Conservation (phyloP, 495 filamentous ascomycete genomes). For the Lasiosphaeria hispida region DNA sequence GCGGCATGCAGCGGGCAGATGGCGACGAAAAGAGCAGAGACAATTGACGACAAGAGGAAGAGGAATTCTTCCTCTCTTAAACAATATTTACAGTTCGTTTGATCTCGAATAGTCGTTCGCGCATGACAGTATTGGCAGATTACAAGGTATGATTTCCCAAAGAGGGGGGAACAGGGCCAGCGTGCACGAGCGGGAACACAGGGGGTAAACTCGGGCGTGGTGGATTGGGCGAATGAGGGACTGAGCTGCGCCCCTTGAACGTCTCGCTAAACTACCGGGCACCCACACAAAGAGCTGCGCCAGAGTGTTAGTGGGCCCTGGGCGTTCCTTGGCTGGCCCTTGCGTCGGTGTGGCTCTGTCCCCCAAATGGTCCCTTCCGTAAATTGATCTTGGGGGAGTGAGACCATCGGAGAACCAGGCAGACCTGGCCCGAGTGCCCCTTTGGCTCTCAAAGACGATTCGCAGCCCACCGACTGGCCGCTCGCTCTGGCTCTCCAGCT, state of each 20-base stretch:
- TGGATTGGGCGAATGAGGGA: conserved; percentile 20
- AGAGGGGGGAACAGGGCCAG: conserved; percentile 10
- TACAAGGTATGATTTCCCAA: conserved; percentile 18
- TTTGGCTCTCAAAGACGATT: conserved; percentile 25
- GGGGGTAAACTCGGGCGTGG: conserved; percentile 18
- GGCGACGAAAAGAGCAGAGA: background rate
- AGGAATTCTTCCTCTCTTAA: background rate
- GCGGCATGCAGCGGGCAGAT: conserved; percentile 1
- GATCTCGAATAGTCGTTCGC: conserved; percentile 9
- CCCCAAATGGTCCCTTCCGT: conserved; percentile 31
- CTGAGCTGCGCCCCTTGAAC: conserved; percentile 20
- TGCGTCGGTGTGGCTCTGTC: conserved; percentile 21
- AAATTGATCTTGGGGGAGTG: conserved; percentile 26
- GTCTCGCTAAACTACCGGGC: conserved; percentile 32
- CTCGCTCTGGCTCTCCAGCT: conserved; percentile 21
- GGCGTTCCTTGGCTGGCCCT: conserved; percentile 12
- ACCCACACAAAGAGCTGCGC: conserved; percentile 16
- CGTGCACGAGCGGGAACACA: conserved; percentile 13
- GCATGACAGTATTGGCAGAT: conserved; percentile 17
- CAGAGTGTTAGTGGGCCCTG: conserved; percentile 21
- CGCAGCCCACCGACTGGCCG: conserved; percentile 11
- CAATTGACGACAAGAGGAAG: background rate
- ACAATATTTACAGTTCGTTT: background rate
- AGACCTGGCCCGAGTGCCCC: conserved; percentile 22
- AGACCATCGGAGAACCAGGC: background rate